phyloP scores from a whole-genome alignment of 768 basidiomycete species.

The Pulveroboletus frians region DNA sequence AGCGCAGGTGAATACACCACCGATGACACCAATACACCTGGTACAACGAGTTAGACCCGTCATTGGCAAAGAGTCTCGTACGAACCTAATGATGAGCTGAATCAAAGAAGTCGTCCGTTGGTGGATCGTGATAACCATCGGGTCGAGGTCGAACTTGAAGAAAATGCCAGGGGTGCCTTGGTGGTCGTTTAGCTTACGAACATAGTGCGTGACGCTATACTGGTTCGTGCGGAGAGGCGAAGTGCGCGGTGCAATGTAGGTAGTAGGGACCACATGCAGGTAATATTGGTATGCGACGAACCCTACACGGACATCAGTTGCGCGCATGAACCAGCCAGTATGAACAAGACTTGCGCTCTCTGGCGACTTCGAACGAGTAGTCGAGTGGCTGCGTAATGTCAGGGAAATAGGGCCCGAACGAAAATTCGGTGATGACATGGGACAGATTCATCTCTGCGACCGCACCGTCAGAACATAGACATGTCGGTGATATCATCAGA shows the following conservation, averaged over 20 bases:
- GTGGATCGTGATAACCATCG: constrained; percentile 76
- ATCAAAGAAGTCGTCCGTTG: constrained; percentile 82
- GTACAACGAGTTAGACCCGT: not conserved
- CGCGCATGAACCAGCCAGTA: not conserved
- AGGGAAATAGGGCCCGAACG: constrained; percentile 94
- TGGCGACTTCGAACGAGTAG: constrained; percentile 73
- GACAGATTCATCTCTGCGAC: constrained; percentile 88
- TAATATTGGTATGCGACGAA: constrained; percentile 94
- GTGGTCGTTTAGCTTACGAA: constrained; percentile 66
- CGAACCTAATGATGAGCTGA: constrained; percentile 73
- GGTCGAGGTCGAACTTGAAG: constrained; percentile 97
- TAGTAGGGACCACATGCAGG: constrained; percentile 92
- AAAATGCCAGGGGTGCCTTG: constrained; percentile 89
- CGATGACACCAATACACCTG: constrained; percentile 88
- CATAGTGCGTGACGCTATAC: constrained; percentile 94
- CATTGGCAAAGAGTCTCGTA: not conserved
- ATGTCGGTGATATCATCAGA: not conserved
- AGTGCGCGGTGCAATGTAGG: constrained; percentile 74
- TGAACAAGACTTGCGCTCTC: constrained; percentile 44
- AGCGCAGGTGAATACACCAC: constrained; percentile 84
- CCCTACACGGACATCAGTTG: constrained; percentile 37
- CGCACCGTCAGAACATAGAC: not conserved
- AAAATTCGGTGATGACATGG: constrained; percentile 95
- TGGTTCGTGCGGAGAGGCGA: constrained; percentile 68
- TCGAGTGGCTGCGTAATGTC: constrained; percentile 94